Evolutionary conservation across 257 asterid genomes (phyloP), one percentile per base, ranked within the genome.

Genomic region (Salvia hispanica): DNA sequence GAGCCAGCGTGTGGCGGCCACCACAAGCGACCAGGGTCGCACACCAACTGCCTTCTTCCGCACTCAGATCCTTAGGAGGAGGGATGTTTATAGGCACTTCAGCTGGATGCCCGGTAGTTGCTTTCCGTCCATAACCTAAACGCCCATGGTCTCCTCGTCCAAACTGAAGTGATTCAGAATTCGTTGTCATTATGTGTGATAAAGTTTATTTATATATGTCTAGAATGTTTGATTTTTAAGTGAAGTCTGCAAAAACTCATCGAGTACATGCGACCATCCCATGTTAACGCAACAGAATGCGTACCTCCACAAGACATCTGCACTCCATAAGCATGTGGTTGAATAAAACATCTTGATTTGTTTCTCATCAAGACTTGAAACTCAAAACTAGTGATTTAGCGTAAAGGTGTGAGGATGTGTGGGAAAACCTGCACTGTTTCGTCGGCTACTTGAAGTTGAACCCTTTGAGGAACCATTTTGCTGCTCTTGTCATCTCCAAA

Each of bases 131-230:
- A 47, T 94, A 94, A 39, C 97, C 99, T 62, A 94, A 78, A 44
- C 99, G 95, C n/a, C 99, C 99, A 58, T 94, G 99, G 80, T 94
- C 99, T 37, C 99, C 99, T 71, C 99, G 82, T 15, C 99, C 99
- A 52, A 88, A 91, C 97, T 94, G 95, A 68, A 69, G 74, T 72
- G 44, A n/a, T 25, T 13, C 64, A 51, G 40, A 45, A 79, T 33
- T 13, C 33, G 21, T 63, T 46, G 16, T 16, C 48, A 10, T 13
- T 15, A 9, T 5, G 48, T 53, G 3, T 37, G n/a, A 16, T 64
- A 6, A 7, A 37, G 68, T 12, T 13, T 25, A 5, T 58, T 36
- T 37, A 25, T 25, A 25, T 25, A 25, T 25, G 3, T 25, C 31
- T 25, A 34, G 6, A 34, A 28, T 50, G 60, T 42, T 69, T 55